Conservation (phyloP, 495 filamentous ascomycete species). For the Halenospora varia region DNA sequence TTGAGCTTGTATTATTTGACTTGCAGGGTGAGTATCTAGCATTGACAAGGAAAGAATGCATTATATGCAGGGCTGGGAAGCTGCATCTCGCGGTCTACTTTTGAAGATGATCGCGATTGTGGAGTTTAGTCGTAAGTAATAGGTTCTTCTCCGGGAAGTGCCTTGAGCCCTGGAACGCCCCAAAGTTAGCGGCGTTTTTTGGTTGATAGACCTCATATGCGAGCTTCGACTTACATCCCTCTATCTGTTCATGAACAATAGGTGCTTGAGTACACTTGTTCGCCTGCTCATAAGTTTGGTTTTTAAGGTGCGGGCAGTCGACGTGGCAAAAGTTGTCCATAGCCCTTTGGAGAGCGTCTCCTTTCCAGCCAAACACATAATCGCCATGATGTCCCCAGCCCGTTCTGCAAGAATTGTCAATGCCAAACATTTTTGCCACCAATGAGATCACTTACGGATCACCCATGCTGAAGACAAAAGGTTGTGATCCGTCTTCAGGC, state of each 20-base stretch:
- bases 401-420: conserved; percentile 3
- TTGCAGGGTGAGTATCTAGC: no score
- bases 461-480: conserved; percentile 63
- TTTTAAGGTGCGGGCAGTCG: conserved; percentile 32
- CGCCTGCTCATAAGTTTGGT: conserved; percentile 30
- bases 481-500: conserved; percentile 49
- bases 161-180: not conserved
- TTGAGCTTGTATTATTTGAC: no score
- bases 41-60: no score
- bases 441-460: conserved; percentile 11
- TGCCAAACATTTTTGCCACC: not conserved
- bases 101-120: no score
- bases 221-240: conserved; percentile 38
- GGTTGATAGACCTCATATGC: not conserved
- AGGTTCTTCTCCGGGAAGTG: not conserved
- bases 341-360: conserved; percentile 40
- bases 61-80: no score
- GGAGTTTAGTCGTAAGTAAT: not conserved
- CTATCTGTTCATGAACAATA: conserved; percentile 36
- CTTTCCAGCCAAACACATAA: conserved; percentile 69
- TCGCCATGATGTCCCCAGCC: conserved; percentile 63
- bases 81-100: no score
- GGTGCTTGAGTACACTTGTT: conserved; percentile 38
- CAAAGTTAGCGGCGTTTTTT: conserved; percentile 1
- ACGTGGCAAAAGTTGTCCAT: conserved; percentile 28